Evolutionary conservation across 495 filamentous ascomycete genomes (phyloP).

Genomic region (Aspergillus homomorphus): DNA sequence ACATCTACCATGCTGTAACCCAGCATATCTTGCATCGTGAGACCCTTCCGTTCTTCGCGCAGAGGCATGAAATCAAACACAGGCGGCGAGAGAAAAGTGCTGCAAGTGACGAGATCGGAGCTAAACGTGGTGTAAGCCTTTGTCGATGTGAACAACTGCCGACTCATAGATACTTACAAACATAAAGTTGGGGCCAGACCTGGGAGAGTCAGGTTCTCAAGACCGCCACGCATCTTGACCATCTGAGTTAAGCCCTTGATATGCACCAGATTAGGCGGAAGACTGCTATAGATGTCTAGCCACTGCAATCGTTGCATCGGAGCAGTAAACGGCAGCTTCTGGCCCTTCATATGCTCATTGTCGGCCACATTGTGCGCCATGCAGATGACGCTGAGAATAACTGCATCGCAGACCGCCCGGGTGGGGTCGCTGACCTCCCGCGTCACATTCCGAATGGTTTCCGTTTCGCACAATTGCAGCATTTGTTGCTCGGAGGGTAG

Average conservation of each 20-base stretch:
- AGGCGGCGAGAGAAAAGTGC: constrained; percentile 26
- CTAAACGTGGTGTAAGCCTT: constrained; percentile 16
- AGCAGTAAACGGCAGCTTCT: constrained; percentile 31
- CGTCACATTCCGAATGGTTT: constrained; percentile 38
- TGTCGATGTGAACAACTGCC: background rate
- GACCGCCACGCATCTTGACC: constrained; percentile 35
- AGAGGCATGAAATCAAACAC: constrained; percentile 37
- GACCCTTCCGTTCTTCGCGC: constrained; percentile 17
- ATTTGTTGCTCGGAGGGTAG: constrained; percentile 26
- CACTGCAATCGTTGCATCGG: constrained; percentile 42
- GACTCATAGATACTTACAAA: constrained; percentile 27
- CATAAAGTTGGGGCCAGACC: constrained; percentile 33
- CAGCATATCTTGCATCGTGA: constrained; percentile 28
- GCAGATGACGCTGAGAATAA: constrained; percentile 40
- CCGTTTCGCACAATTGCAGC: constrained; percentile 34
- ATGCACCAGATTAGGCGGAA: constrained; percentile 38
- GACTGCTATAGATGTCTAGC: constrained; percentile 41
- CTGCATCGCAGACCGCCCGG: constrained; percentile 34
- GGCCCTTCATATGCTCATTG: constrained; percentile 5
- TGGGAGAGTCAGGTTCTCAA: constrained; percentile 29
- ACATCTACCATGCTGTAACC: constrained; percentile 24
- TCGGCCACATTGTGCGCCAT: constrained; percentile 41
- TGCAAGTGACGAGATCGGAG: constrained; percentile 37
- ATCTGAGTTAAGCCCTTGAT: constrained; percentile 36
- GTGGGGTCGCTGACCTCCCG: constrained; percentile 30